phyloP scores from a whole-genome alignment of 805 yeast genomes.

The Candida ovalis region DNA sequence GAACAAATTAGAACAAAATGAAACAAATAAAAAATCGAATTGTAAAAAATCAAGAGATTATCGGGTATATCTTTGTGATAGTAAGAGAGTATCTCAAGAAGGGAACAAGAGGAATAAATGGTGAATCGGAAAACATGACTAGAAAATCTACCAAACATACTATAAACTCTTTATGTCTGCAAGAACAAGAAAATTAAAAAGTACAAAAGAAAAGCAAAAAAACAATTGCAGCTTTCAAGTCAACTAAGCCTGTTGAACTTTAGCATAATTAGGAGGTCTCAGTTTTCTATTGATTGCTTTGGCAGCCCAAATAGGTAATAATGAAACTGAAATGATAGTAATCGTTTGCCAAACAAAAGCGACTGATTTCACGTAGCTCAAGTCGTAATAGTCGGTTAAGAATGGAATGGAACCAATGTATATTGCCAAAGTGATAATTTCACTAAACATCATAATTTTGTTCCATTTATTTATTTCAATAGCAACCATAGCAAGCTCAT shows the following conservation, averaged over 20 bases:
- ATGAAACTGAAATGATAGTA: slow-evolving; percentile 61
- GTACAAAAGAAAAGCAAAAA: slow-evolving; percentile 1
- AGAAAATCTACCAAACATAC: background rate
- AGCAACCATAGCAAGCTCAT: slow-evolving; percentile 92
- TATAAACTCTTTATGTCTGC: background rate
- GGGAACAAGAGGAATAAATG: background rate
- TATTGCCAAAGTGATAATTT: slow-evolving; percentile 61
- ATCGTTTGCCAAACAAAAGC: slow-evolving; percentile 66
- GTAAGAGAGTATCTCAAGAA: too few relatives aligned
- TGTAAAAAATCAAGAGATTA: background rate
- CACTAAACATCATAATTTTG: slow-evolving; percentile 66
- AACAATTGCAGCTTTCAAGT: background rate
- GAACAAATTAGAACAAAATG: too few relatives aligned
- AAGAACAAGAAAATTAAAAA: background rate
- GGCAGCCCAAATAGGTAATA: slow-evolving; percentile 87
- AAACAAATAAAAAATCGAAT: background rate
- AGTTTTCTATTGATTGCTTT: slow-evolving; percentile 70
- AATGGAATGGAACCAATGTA: slow-evolving; percentile 80
- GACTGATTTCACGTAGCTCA: slow-evolving; percentile 54
- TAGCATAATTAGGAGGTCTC: slow-evolving; percentile 94
- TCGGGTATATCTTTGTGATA: background rate
- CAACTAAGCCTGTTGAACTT: slow-evolving; percentile 73
- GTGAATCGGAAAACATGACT: background rate
- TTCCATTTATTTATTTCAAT: slow-evolving; percentile 92
- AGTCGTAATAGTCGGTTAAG: slow-evolving; percentile 80